phyloP scores from a whole-genome alignment of 148 eudicot genomes.

The Polygonum maritimum region DNA sequence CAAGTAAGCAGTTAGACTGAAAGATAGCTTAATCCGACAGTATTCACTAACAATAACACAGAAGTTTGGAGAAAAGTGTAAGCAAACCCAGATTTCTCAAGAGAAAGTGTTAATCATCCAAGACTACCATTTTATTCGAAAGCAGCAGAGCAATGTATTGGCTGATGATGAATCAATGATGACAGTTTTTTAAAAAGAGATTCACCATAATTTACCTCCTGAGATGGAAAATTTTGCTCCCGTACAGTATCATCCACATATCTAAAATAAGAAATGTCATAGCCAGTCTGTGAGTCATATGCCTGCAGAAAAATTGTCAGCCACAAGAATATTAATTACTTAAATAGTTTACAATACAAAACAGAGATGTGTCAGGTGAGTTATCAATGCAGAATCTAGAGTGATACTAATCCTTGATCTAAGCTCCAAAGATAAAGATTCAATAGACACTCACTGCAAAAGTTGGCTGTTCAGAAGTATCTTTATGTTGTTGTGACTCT shows the following conservation, averaged over 20 bases:
- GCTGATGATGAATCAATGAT: not conserved
- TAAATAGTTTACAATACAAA: not conserved
- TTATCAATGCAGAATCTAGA: not conserved
- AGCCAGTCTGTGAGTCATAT: constrained; percentile 61
- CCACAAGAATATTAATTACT: not conserved
- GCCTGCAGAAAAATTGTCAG: constrained; percentile 31
- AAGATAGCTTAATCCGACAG: not conserved
- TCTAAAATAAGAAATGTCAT: constrained; percentile 66
- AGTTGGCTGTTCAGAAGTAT: constrained; percentile 42
- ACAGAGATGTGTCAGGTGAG: constrained; percentile 5
- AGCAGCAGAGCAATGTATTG: not conserved
- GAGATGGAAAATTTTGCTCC: constrained; percentile 49
- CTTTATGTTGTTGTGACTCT: constrained; percentile 49
- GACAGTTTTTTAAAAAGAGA: not conserved
- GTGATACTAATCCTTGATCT: not conserved
- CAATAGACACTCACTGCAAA: constrained; percentile 49
- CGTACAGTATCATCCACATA: constrained; percentile 60
- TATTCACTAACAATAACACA: not conserved
- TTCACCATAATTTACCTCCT: constrained; percentile 46
- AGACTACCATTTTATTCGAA: not conserved
- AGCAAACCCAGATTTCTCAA: not conserved
- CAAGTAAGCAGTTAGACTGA: not conserved
- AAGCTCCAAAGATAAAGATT: not conserved
- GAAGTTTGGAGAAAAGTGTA: not conserved
- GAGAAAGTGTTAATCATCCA: not conserved